Conservation (phyloP, 495 filamentous ascomycete genomes). For the Astrocystis sublimbata region DNA sequence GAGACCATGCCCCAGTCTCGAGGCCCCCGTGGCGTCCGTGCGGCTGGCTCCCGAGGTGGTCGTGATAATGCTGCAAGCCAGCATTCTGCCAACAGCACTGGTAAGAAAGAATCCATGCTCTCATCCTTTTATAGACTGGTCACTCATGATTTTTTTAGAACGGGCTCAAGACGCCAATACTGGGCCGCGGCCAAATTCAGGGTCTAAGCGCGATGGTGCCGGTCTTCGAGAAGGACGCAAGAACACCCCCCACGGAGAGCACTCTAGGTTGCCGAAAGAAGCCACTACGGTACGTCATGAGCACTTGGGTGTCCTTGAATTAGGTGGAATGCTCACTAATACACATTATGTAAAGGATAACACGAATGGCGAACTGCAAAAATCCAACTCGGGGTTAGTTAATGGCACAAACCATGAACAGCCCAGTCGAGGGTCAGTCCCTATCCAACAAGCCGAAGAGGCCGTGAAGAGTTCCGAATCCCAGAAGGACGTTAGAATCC, state of each 20-base stretch:
- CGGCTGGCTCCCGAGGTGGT: conserved; percentile 57
- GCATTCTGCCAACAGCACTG: conserved; percentile 19
- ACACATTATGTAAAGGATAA: conserved; percentile 12
- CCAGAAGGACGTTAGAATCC: conserved; percentile 22
- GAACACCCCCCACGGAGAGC: conserved; percentile 19
- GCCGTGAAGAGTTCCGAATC: conserved; percentile 16
- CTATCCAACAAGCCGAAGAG: conserved; percentile 26
- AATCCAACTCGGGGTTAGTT: conserved; percentile 22
- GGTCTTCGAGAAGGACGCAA: conserved; percentile 38
- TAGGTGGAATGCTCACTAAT: neutral
- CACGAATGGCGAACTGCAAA: conserved; percentile 24
- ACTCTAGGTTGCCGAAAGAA: conserved; percentile 22
- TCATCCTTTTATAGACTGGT: neutral
- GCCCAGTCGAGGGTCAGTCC: conserved; percentile 1
- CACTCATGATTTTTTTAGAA: conserved; percentile 25
- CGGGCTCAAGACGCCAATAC: conserved; percentile 25
- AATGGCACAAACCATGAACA: conserved; percentile 19
- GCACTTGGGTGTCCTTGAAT: neutral
- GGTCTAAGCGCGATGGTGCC: conserved; percentile 50
- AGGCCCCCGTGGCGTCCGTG: conserved; percentile 60
- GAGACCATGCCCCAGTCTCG: conserved; percentile 66
- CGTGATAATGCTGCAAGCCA: conserved; percentile 41
- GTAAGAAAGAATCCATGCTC: conserved; percentile 17
- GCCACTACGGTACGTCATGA: conserved; percentile 22
- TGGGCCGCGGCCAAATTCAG: conserved; percentile 17